A percentile compares a stretch with the other conserved stretches of the same genome.
phyloP scores from a whole-genome alignment of 2,329 filamentous ascomycete genomes.

The Ophiognomonia clavigignenti-juglandacearum region DNA sequence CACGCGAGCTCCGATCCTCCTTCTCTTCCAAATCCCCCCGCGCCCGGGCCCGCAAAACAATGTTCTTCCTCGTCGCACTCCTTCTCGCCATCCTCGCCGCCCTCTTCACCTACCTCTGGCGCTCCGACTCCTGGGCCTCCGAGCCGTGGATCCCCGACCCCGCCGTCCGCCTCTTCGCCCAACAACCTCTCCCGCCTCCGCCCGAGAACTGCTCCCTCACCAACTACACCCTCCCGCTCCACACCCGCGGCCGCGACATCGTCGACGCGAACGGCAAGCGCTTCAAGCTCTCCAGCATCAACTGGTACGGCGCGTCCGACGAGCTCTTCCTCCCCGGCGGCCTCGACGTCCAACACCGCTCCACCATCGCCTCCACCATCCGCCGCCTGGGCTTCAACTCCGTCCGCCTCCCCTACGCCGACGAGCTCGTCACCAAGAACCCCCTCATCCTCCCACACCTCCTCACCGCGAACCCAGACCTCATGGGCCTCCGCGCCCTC shows the following conservation, averaged over 20 bases:
- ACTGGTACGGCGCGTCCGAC: slow-evolving; percentile 69
- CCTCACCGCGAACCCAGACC: slow-evolving; percentile 55
- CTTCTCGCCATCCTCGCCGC: slow-evolving; percentile 33
- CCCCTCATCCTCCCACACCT: slow-evolving; percentile 46
- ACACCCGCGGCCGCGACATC: slow-evolving; percentile 54
- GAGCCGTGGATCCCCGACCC: slow-evolving; percentile 46
- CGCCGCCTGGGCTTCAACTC: slow-evolving; percentile 63
- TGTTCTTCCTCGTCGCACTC: slow-evolving; percentile 33
- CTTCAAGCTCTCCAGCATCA: slow-evolving; percentile 60
- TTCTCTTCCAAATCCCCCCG: slow-evolving; percentile 10
- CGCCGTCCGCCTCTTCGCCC: slow-evolving; percentile 39
- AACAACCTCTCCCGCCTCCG: slow-evolving; percentile 43
- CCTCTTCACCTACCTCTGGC: slow-evolving; percentile 39
- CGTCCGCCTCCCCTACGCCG: slow-evolving; percentile 63
- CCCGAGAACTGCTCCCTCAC: slow-evolving; percentile 36
- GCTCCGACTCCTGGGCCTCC: slow-evolving; percentile 36
- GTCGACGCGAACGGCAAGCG: slow-evolving; percentile 52
- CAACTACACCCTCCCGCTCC: slow-evolving; percentile 52
- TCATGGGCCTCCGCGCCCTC: slow-evolving; percentile 51
- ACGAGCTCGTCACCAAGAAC: slow-evolving; percentile 61
- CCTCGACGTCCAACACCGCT: slow-evolving; percentile 58
- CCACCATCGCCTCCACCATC: slow-evolving; percentile 55
- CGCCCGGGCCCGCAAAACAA: slow-evolving; percentile 13
- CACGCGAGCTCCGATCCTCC: not conserved
- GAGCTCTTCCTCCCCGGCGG: slow-evolving; percentile 61